Evolutionary conservation across 108 stramenopile genomes (phyloP).

Genomic region (Stephanodiscus triporus): DNA sequence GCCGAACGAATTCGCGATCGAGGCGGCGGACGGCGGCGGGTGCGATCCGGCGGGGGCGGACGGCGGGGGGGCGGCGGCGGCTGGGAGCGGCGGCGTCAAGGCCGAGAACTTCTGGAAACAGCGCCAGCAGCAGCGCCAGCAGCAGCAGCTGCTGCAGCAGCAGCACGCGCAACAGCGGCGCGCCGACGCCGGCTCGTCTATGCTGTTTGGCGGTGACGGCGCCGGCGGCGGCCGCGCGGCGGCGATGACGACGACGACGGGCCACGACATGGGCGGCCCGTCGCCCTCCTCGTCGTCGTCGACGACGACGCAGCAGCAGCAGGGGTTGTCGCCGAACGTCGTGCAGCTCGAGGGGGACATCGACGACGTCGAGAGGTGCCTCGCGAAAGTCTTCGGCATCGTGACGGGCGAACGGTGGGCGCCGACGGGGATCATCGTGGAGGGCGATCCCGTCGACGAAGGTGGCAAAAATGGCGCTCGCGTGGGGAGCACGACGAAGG

Average conservation of each 20-base stretch:
- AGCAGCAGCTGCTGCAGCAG: slow-evolving; percentile 16
- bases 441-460: not conserved
- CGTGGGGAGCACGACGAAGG: not conserved
- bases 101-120: too few species aligned
- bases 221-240: not conserved
- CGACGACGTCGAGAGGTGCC: slow-evolving; percentile 39
- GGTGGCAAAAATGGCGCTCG: not conserved
- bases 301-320: slow-evolving; percentile 1
- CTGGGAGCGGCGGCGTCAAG: not conserved
- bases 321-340: slow-evolving; percentile 14
- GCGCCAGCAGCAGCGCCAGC: slow-evolving; percentile 7
- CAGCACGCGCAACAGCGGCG: not conserved
- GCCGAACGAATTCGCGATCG: slow-evolving; percentile 27
- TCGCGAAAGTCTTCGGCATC: slow-evolving; percentile 42
- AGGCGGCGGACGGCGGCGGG: not conserved
- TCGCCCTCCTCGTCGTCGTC: not conserved
- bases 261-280: not conserved
- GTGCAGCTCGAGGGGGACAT: slow-evolving; percentile 51
- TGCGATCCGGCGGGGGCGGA: not conserved
- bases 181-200: slow-evolving; percentile 21
- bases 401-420: slow-evolving; percentile 24
- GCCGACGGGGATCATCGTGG: slow-evolving; percentile 36
- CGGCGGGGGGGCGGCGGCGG: not conserved
- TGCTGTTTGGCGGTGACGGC: slow-evolving; percentile 24
- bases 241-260: not conserved